Evolutionary conservation across 768 basidiomycete species (phyloP), one percentile per base, ranked within the genome.

Genomic region (Leccinum incarnatum): DNA sequence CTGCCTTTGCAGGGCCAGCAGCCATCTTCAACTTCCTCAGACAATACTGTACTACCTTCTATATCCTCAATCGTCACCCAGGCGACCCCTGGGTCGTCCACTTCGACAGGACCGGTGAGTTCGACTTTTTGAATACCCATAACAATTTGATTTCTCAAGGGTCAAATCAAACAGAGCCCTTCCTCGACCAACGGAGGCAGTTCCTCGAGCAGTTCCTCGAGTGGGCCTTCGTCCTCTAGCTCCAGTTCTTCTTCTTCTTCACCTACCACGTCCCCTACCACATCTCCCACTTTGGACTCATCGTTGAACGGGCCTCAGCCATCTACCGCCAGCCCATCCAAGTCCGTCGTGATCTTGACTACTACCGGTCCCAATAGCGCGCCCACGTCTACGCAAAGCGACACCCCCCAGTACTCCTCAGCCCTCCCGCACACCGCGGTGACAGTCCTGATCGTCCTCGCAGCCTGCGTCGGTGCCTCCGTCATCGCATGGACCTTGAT

Each of bases 401-500:
- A 57, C 45, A 54, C 67, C 14, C 51, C 69, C 15, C 56, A 62
- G 32, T 50, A 61, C 15, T 63, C 65, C 34, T 76, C 82, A 5
- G 73, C 83, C 56, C 68, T 79, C 59, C 75, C 77, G 9, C 73
- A 72, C 51, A 73, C 78, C 23, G 77, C 79, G 1, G 62, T 81
- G 55, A 91, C 86, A 17, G 79, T 84, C 46, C 75, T 95, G 65
- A 87, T 92, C 66, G 82, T 83, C 53, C 77, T 91, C 53, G 93
- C 83, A 4, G 79, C 87, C 6, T 84, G 79, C 49, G 65, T 93
- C 46, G 93, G 84, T 53, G 88, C 81, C 30, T 69, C 88, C 53
- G 81, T 82, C 57, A 84, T 93, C 64, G 78, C 88, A 62, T 95
- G 93, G 93, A 95, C 92, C 51, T 75, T 93, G 68, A 89, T 94